phyloP scores from a whole-genome alignment of 1,139 yeast genomes.

The Sugiyamaella grinbergsii region DNA sequence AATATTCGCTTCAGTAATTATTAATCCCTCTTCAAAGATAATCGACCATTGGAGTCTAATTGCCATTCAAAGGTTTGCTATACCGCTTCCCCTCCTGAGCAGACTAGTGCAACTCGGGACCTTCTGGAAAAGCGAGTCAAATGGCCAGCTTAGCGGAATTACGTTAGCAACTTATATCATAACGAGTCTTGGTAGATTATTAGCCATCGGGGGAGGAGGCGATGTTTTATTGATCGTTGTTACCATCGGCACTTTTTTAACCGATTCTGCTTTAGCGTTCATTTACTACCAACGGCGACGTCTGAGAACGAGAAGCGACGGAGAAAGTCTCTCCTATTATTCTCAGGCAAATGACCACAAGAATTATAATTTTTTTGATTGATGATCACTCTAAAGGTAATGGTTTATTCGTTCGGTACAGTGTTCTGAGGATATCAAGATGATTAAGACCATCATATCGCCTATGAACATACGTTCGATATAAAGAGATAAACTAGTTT shows the following conservation, averaged over 20 bases:
- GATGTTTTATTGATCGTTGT: conserved; percentile 37
- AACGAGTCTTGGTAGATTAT: conserved; percentile 59
- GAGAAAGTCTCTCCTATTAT: no score
- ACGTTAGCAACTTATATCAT: conserved; percentile 58
- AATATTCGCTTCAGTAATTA: conserved; percentile 26
- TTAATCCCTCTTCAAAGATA: conserved; percentile 30
- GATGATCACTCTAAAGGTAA: no score
- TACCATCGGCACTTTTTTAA: neutral
- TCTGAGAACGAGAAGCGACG: no score
- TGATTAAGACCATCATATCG: no score
- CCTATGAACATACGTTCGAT: no score
- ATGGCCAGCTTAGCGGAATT: conserved; percentile 56
- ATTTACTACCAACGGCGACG: neutral
- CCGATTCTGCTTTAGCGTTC: neutral
- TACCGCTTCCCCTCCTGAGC: conserved; percentile 56
- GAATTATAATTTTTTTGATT: no score
- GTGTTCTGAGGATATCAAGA: no score
- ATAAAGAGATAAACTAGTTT: no score
- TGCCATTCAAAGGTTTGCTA: conserved; percentile 52
- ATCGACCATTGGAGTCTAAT: conserved; percentile 36
- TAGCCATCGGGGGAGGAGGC: conserved; percentile 54
- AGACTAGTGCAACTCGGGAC: conserved; percentile 59
- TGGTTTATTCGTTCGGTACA: no score
- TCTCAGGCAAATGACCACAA: no score
- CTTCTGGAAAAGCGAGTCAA: conserved; percentile 52